Evolutionary conservation across 2,329 filamentous ascomycete species (phyloP).

Genomic region (Sclerotinia sclerotiorum): DNA sequence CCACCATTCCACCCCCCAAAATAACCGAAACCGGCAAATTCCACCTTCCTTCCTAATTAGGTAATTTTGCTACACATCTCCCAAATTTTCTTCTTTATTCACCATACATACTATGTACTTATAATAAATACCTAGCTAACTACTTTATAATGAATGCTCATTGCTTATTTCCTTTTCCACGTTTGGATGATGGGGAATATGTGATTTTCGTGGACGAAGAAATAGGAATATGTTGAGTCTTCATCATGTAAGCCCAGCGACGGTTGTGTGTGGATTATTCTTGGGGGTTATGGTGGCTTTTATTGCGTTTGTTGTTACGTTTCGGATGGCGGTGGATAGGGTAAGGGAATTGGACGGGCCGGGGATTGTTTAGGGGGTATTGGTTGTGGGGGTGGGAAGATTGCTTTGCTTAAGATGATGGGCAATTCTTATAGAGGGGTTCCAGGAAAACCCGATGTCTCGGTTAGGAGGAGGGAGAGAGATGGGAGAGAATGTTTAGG

Average conservation of each 20-base stretch:
- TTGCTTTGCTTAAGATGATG: no score
- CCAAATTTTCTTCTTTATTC: not conserved
- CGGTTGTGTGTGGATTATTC: slow-evolving; percentile 19
- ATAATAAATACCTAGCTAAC: not conserved
- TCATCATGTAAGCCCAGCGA: slow-evolving; percentile 15
- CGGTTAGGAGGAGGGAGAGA: not conserved
- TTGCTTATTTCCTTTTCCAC: not conserved
- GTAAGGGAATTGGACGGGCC: slow-evolving; percentile 5
- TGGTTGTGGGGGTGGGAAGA: not conserved
- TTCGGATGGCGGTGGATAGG: slow-evolving; percentile 18
- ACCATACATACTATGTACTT: not conserved
- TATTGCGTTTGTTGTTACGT: slow-evolving; percentile 11
- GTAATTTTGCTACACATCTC: not conserved
- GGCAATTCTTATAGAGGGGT: not conserved
- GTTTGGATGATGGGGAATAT: slow-evolving; percentile 4
- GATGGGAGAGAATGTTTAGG: not conserved
- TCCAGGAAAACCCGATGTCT: no score
- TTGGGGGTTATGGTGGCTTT: slow-evolving; percentile 16
- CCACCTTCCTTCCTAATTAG: slow-evolving; percentile 3
- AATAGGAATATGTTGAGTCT: slow-evolving; percentile 16
- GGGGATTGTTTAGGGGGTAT: not conserved
- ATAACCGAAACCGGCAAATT: slow-evolving; percentile 7
- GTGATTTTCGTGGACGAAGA: not conserved
- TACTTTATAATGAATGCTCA: accelerated
- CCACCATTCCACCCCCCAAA: not conserved